Evolutionary conservation across 1,284 basidiomycete species (phyloP), one percentile per base, ranked within the genome.

Genomic region (Wallemia ichthyophaga): DNA sequence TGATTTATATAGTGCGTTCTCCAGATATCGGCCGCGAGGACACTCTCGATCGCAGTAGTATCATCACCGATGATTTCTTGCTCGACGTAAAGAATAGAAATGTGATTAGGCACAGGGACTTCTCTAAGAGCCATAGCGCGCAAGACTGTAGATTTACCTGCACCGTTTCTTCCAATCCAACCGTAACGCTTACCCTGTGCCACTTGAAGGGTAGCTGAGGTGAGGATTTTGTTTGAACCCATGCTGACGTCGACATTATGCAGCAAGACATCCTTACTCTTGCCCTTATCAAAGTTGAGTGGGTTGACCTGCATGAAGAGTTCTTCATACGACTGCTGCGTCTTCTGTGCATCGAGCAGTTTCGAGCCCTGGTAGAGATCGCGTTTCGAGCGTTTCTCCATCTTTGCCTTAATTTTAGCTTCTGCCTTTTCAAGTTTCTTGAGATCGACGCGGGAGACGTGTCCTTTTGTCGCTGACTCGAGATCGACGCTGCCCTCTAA

Each of bases 221-320:
- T 79, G 60, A 95, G 72, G 59, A 96, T 95, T 66, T 86, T 83
- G 69, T 94, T 88, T 24, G 86, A 91, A 37, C 78, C 88, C 68
- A 92, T 92, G 66, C 79, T 88, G 68, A 92, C 86, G 67, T 99
- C 94, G 72, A 99, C 95, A 55, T 84, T 85, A 53, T 85, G 83
- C 15, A 99, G 74, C 67, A 95, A 87, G 60, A 99, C 84, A 70
- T 99, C 94, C 71, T 94, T 94, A 71, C 81, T 87, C 75, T 94
- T 95, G 69, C 70, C 33, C 69, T 70, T 9, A 64, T 63, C 31
- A 64, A 61, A 37, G 71, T 66, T 87, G 62, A 99, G 72, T 57
- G 94, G 88, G 71, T 99, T 99, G 73, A 98, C 89, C 80, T 82
- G 59, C 83, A 98, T 85, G 73, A 92, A 98, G 80, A 96, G 82